A percentile compares a stretch with the other conserved stretches of the same genome.
Evolutionary conservation across 208 protist genomes (phyloP).

Genomic region (Trypanosoma avium): DNA sequence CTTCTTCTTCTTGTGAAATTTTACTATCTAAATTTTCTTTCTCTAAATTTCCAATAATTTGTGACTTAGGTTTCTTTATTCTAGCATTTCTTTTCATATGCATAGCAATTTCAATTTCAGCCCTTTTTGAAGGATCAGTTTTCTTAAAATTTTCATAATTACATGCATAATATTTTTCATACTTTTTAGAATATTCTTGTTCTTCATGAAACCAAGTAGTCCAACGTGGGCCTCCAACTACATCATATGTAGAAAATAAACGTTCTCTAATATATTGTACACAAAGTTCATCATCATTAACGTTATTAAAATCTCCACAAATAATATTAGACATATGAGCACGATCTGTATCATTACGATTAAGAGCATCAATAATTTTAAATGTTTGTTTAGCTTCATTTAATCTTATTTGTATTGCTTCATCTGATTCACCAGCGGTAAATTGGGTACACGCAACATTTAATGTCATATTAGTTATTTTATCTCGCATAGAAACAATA

Average conservation of each 20-base stretch:
- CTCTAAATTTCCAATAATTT: no score
- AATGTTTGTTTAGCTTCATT: slow-evolving; percentile 67
- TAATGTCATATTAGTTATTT: slow-evolving; percentile 81
- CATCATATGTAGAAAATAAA: slow-evolving; percentile 83
- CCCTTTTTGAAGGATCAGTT: slow-evolving; percentile 31
- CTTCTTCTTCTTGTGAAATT: not conserved
- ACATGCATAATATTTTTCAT: slow-evolving; percentile 41
- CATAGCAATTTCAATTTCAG: slow-evolving; percentile 43
- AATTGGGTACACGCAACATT: slow-evolving; percentile 72
- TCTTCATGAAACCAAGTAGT: slow-evolving; percentile 76
- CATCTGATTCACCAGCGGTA: slow-evolving; percentile 56
- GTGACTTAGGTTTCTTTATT: no score
- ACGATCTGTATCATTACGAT: slow-evolving; percentile 63
- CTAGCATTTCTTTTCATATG: slow-evolving; percentile 26
- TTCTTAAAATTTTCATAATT: slow-evolving; percentile 40
- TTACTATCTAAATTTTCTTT: no score
- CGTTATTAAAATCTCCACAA: slow-evolving; percentile 83
- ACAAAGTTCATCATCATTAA: slow-evolving; percentile 69
- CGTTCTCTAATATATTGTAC: slow-evolving; percentile 60
- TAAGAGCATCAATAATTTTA: slow-evolving; percentile 60
- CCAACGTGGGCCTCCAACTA: slow-evolving; percentile 81
- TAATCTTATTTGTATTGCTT: slow-evolving; percentile 46
- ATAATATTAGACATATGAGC: slow-evolving; percentile 57
- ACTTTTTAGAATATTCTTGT: slow-evolving; percentile 13
- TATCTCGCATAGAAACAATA: slow-evolving; percentile 71